Conservation (phyloP, 2,329 filamentous ascomycete genomes). For the Rhinocladiella mackenziei region DNA sequence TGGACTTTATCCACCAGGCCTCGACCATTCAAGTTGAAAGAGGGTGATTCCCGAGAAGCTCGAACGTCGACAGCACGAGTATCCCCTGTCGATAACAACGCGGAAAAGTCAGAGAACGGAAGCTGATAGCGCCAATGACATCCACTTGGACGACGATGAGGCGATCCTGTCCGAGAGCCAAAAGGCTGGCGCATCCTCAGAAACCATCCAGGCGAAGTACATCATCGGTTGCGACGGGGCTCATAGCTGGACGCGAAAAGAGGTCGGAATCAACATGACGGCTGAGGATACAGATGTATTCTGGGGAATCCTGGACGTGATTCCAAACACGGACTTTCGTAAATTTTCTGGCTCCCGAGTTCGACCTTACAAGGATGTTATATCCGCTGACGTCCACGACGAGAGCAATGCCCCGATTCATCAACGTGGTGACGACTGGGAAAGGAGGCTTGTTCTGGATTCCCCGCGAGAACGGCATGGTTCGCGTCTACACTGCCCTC, state of each 20-base stretch:
- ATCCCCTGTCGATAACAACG: too few species aligned
- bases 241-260: constrained; percentile 59
- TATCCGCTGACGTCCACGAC: constrained; percentile 20
- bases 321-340: constrained; percentile 53
- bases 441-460: constrained; percentile 58
- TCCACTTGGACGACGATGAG: neutral
- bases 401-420: constrained; percentile 50
- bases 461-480: constrained; percentile 46
- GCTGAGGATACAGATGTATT: constrained; percentile 49
- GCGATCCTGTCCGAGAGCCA: neutral
- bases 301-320: constrained; percentile 49
- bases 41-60: too few species aligned
- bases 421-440: constrained; percentile 60
- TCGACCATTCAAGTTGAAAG: too few species aligned
- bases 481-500: neutral
- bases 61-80: too few species aligned
- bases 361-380: neutral
- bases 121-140: neutral
- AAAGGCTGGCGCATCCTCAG: neutral
- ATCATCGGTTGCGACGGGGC: constrained; percentile 67
- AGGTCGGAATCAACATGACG: constrained; percentile 54
- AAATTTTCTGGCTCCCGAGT: neutral
- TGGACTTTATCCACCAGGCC: neutral
- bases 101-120: neutral
- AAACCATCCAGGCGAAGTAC: constrained; percentile 33